phyloP scores from a whole-genome alignment of 805 yeast species.

The Candida takata region DNA sequence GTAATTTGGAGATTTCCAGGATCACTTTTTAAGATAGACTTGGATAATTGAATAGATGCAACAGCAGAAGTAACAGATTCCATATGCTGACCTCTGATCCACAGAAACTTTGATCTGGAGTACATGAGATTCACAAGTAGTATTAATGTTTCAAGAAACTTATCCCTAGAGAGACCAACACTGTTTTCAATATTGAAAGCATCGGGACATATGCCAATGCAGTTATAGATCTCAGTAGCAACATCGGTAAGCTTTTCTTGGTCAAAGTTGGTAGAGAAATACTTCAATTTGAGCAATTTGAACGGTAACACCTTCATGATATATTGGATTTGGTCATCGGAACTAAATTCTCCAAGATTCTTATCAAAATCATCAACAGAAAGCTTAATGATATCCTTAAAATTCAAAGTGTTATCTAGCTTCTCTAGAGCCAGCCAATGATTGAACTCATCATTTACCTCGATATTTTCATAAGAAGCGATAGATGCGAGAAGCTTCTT shows the following conservation, averaged over 20 bases:
- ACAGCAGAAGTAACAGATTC: slow-evolving; percentile 33
- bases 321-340: slow-evolving; percentile 3
- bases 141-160: slow-evolving; percentile 7
- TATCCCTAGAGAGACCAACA: slow-evolving; percentile 4
- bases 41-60: slow-evolving; percentile 42
- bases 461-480: slow-evolving; percentile 8
- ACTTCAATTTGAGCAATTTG: slow-evolving; percentile 13
- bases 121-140: slow-evolving; percentile 14
- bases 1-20: slow-evolving; percentile 27
- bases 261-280: slow-evolving; percentile 11
- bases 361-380: slow-evolving; percentile 5
- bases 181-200: slow-evolving; percentile 13
- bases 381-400: slow-evolving; percentile 7
- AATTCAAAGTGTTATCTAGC: slow-evolving; percentile 10
- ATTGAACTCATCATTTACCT: slow-evolving; percentile 4
- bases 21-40: slow-evolving; percentile 43
- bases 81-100: slow-evolving; percentile 16
- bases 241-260: slow-evolving; percentile 6
- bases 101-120: slow-evolving; percentile 14
- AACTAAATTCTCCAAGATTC: not conserved
- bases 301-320: slow-evolving; percentile 5
- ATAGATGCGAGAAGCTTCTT: slow-evolving; percentile 6
- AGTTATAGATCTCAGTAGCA: slow-evolving; percentile 2
- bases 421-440: slow-evolving; percentile 11
- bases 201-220: not conserved